phyloP scores from a whole-genome alignment of 2,329 filamentous ascomycete genomes.

The Bisporella sp. region DNA sequence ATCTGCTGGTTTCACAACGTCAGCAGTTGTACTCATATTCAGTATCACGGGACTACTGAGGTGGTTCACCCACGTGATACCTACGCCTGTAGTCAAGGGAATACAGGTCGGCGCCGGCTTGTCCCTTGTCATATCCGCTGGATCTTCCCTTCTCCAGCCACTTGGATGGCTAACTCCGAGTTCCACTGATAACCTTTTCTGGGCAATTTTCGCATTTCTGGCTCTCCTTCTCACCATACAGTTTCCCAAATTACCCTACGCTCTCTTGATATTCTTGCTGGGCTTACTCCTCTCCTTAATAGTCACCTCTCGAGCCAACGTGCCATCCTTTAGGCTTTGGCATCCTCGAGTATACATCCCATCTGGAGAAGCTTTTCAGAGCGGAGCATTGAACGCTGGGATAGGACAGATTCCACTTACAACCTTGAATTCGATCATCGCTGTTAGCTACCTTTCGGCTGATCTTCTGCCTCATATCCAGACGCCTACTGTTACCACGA shows the following conservation, averaged over 20 bases:
- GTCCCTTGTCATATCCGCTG: slow-evolving; percentile 73
- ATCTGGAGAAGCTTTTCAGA: slow-evolving; percentile 35
- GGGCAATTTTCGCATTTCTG: slow-evolving; percentile 68
- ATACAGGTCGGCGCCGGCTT: slow-evolving; percentile 92
- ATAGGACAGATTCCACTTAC: slow-evolving; percentile 86
- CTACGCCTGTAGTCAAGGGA: slow-evolving; percentile 83
- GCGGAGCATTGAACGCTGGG: slow-evolving; percentile 46
- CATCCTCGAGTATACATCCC: slow-evolving; percentile 46
- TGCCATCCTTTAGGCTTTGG: slow-evolving; percentile 55
- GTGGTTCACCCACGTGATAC: slow-evolving; percentile 60
- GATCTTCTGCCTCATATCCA: slow-evolving; percentile 68
- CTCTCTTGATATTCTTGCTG: slow-evolving; percentile 62
- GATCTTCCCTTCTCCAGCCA: slow-evolving; percentile 57
- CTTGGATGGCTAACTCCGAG: slow-evolving; percentile 61
- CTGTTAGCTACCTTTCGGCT: slow-evolving; percentile 69
- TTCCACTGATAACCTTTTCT: slow-evolving; percentile 70
- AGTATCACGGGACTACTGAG: slow-evolving; percentile 72
- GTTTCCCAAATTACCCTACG: slow-evolving; percentile 66
- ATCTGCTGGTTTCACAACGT: slow-evolving; percentile 79
- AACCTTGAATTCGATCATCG: slow-evolving; percentile 86
- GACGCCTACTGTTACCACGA: slow-evolving; percentile 63
- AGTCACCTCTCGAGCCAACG: slow-evolving; percentile 28
- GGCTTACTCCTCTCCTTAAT: slow-evolving; percentile 60
- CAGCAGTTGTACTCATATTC: slow-evolving; percentile 64
- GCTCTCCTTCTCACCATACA: slow-evolving; percentile 61